These are phyloP conservation scores for Teratosphaeria epicoccoides DNA, from an alignment of 2,329 filamentous ascomycete species.

Conservation along the genomic window DNA sequence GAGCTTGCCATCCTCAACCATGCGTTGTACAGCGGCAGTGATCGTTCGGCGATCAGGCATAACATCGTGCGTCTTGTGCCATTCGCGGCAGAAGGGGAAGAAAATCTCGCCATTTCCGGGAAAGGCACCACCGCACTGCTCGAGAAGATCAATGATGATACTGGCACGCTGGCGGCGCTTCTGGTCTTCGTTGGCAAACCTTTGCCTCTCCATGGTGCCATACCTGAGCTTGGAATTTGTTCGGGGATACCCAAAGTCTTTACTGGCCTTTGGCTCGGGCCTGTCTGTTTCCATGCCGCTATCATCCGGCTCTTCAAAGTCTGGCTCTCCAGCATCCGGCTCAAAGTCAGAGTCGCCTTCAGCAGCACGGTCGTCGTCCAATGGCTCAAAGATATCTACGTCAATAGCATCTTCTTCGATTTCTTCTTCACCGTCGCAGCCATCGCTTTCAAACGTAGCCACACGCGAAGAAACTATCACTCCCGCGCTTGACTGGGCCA, in stretches of 20 bases:
- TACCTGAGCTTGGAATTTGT: not conserved
- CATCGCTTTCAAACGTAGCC: not conserved
- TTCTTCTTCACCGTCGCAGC: not conserved
- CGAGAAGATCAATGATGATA: conserved; percentile 20
- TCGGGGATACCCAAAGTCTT: not conserved
- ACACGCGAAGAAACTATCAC: not conserved
- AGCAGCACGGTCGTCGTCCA: not conserved
- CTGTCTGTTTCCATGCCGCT: not conserved
- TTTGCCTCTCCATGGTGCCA: not conserved
- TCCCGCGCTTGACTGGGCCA: not conserved
- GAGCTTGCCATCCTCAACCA: conserved; percentile 42
- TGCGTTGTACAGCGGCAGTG: conserved; percentile 37
- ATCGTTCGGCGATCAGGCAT: conserved; percentile 45
- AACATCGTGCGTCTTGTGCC: conserved; percentile 36
- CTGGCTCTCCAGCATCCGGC: not conserved
- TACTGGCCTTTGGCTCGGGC: not conserved
- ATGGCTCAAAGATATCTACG: not conserved
- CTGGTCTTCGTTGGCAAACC: not conserved
- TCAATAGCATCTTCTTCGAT: not conserved
- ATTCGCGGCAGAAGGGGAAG: conserved; percentile 43
- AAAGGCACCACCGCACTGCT: conserved; percentile 46
- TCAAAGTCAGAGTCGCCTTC: not conserved
- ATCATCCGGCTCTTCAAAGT: not conserved
- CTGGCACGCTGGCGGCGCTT: not conserved
- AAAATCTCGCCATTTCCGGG: conserved; percentile 46